phyloP scores from a whole-genome alignment of 179 eudicot genomes.

The Amaranthus tricolor region DNA sequence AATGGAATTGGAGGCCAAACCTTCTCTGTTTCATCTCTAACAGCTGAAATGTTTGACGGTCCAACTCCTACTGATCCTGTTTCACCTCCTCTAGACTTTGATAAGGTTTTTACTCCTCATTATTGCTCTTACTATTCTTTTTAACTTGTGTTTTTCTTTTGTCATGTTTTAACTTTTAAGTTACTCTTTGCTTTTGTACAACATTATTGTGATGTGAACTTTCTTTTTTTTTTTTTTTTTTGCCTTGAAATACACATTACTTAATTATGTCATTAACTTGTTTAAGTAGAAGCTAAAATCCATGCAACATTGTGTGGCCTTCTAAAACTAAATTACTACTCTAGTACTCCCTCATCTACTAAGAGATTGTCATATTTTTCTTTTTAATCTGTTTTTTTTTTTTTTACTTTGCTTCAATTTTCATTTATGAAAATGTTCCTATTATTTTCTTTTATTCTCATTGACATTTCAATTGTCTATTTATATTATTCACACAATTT shows the following conservation, averaged over 20 bases:
- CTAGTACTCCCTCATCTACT: too few relatives aligned
- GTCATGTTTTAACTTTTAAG: not conserved
- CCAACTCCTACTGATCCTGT: slow-evolving; percentile 36
- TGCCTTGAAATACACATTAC: not conserved
- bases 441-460: too few relatives aligned
- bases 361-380: too few relatives aligned
- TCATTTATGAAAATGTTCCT: too few relatives aligned
- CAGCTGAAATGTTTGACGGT: slow-evolving; percentile 61
- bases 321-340: not conserved
- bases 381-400: too few relatives aligned
- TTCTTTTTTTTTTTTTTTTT: not conserved
- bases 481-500: too few relatives aligned
- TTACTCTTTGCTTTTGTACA: not conserved
- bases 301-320: too few relatives aligned
- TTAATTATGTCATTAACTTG: too few relatives aligned
- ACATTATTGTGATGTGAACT: not conserved
- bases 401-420: too few relatives aligned
- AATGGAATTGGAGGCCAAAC: slow-evolving; percentile 38
- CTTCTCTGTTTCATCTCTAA: slow-evolving; percentile 37
- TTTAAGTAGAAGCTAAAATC: too few relatives aligned
- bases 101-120: slow-evolving; percentile 43
- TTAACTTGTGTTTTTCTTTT: not conserved
- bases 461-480: too few relatives aligned
- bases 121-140: not conserved
- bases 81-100: slow-evolving; percentile 65